phyloP scores from a whole-genome alignment of 2,329 filamentous ascomycete genomes.

The Graphiopsis chlorocephala region DNA sequence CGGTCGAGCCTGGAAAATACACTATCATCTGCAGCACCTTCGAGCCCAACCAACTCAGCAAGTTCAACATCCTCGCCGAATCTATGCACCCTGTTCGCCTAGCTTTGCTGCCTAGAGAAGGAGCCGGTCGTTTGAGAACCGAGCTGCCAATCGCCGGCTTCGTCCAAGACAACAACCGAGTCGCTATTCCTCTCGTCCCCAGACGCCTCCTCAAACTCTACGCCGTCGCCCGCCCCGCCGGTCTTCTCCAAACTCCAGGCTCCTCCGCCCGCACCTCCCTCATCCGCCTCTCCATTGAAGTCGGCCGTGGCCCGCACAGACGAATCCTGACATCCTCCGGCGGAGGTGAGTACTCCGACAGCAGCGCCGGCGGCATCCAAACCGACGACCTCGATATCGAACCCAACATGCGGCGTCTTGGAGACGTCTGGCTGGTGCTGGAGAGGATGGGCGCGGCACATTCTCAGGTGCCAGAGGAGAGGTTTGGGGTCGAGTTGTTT shows the following conservation, averaged over 20 bases:
- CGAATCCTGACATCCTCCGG: conserved; percentile 60
- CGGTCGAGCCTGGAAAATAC: conserved; percentile 70
- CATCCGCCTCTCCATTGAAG: conserved; percentile 70
- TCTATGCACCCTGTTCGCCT: conserved; percentile 59
- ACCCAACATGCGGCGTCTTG: conserved; percentile 54
- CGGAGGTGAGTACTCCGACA: conserved; percentile 71
- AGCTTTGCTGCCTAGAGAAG: conserved; percentile 64
- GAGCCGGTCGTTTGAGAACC: conserved; percentile 69
- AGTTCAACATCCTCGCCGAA: conserved; percentile 73
- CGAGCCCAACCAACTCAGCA: conserved; percentile 71
- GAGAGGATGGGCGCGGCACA: conserved; percentile 70
- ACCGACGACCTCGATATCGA: conserved; percentile 73
- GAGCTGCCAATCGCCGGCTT: conserved; percentile 56
- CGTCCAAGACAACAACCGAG: conserved; percentile 48
- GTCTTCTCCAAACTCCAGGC: neutral
- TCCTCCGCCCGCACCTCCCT: conserved; percentile 37
- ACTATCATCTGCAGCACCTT: conserved; percentile 91
- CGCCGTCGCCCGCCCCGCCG: conserved; percentile 26
- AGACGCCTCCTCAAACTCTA: conserved; percentile 47
- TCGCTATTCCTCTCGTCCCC: conserved; percentile 52
- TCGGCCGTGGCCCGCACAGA: conserved; percentile 68
- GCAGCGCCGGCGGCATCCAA: conserved; percentile 59
- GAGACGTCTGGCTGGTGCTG: conserved; percentile 74
- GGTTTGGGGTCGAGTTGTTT: conserved; percentile 51
- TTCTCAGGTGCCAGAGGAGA: conserved; percentile 45